phyloP scores from a whole-genome alignment of 1,284 basidiomycete genomes.

The Ganoderma lingzhi region DNA sequence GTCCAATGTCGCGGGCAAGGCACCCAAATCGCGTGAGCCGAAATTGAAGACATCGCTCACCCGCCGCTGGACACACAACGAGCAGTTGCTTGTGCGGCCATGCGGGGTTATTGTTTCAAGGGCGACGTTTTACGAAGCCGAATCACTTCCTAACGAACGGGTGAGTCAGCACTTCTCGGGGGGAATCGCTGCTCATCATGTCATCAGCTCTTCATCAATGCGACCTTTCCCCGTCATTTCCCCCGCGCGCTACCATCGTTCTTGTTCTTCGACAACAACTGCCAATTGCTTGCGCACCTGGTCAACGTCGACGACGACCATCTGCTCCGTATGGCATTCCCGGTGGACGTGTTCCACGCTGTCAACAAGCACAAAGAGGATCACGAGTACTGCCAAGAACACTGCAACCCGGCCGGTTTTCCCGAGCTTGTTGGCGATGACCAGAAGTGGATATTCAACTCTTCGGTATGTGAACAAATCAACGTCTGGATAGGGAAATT shows the following conservation, averaged over 20 bases:
- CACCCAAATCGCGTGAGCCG: not conserved
- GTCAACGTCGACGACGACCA: not conserved
- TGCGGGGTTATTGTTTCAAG: conserved; percentile 38
- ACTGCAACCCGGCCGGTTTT: conserved; percentile 44
- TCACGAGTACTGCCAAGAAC: conserved; percentile 37
- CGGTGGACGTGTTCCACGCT: conserved; percentile 47
- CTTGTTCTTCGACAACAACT: conserved; percentile 44
- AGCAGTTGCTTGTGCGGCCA: conserved; percentile 39
- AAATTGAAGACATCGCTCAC: conserved; percentile 21
- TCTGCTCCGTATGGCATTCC: conserved; percentile 27
- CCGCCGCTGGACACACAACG: conserved; percentile 41
- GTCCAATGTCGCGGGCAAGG: not conserved
- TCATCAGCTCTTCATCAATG: not conserved
- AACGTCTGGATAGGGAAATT: conserved; percentile 35
- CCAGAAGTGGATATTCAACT: conserved; percentile 44
- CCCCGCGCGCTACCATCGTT: conserved; percentile 2
- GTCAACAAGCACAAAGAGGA: conserved; percentile 43
- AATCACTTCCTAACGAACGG: conserved; percentile 17
- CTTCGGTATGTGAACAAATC: conserved; percentile 33
- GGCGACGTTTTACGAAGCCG: conserved; percentile 41
- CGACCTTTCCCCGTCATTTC: not conserved
- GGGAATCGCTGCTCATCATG: too few species aligned
- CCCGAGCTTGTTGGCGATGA: conserved; percentile 35
- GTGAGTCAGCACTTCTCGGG: not conserved
- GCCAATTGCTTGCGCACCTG: conserved; percentile 28